phyloP scores from a whole-genome alignment of 2,329 filamentous ascomycete species.

The Scopulariopsis brevicaulis region DNA sequence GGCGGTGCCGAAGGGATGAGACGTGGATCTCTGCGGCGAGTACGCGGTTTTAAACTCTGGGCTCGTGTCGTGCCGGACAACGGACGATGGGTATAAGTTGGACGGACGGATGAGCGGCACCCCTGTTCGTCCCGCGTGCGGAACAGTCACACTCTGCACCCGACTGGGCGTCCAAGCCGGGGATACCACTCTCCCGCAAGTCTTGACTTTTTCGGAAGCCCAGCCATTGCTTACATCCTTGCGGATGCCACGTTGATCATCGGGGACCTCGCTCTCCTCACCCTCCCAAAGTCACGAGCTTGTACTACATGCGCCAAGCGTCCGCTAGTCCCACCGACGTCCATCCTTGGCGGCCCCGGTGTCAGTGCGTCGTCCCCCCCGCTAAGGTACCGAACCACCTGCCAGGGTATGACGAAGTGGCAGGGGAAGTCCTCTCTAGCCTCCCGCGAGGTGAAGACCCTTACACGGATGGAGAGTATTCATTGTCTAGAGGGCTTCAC shows the following conservation, averaged over 20 bases:
- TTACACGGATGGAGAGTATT: too few species aligned
- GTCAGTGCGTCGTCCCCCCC: not conserved
- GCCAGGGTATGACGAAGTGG: not conserved
- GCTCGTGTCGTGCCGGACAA: not conserved
- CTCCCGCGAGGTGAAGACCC: too few species aligned
- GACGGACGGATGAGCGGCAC: not conserved
- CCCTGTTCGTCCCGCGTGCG: not conserved
- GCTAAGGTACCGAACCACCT: not conserved
- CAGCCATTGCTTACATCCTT: not conserved
- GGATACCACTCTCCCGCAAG: not conserved
- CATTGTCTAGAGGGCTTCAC: not conserved
- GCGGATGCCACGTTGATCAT: not conserved
- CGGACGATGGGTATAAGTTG: not conserved
- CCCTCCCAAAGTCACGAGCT: not conserved
- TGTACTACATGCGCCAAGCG: not conserved
- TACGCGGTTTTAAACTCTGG: not conserved
- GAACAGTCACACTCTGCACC: not conserved
- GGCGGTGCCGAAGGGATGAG: not conserved
- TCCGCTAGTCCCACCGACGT: not conserved
- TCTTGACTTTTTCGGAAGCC: not conserved
- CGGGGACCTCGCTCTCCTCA: not conserved
- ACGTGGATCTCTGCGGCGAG: not conserved
- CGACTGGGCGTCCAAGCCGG: not conserved
- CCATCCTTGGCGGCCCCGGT: not conserved
- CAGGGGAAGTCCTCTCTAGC: not conserved